Evolutionary conservation across 106 monocot species (phyloP), one percentile per base, ranked within the genome.

Genomic region (Agapanthus africanus): DNA sequence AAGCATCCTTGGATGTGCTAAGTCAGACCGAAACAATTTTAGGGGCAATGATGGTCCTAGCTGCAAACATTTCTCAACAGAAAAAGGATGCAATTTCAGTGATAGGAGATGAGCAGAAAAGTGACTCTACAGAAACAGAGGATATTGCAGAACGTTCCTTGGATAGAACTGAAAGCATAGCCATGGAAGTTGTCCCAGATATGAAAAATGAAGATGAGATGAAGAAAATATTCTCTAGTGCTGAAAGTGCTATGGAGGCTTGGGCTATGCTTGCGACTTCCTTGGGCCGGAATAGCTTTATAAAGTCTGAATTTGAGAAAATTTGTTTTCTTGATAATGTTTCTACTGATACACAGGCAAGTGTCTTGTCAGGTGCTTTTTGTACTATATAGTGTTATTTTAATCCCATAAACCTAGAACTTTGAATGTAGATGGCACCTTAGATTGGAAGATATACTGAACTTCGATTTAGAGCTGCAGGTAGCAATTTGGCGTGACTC

Each of bases 201-300:
- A 35, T 61, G 14, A 40, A 63, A 54, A 81, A 68, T 54, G 78
- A 70, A 40, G 86, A 82, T 49, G 86, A 95, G 65, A 87, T 83
- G 79, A 86, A 71, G 40, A 54, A 60, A 73, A 65, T 97, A 63
- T 97, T 97, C 70, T 88, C 86, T 21, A 88, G 82, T 63, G 95
- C 95, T 63, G 95, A 97, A 77, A 91, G 91, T 80, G 91, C 95
- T 37, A 97, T 97, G 95, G 95, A 97, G 60, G 91, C 95, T 42
- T 97, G 95, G 95, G 80, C 95, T 51, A 84, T 97, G 88, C 86
- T 97, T 76, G 91, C 95, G 50, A 88, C 81, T 72, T 97, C 95
- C 30, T 49, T 97, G 35, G 95, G 95, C 16, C 78, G 79, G 59
- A 61, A 75, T 9, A 97, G 88, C 84, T 97, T 91, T 66, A 97